Evolutionary conservation across 805 yeast species (phyloP), one percentile per base, ranked within the genome.

Genomic region (Candida tibetensis): DNA sequence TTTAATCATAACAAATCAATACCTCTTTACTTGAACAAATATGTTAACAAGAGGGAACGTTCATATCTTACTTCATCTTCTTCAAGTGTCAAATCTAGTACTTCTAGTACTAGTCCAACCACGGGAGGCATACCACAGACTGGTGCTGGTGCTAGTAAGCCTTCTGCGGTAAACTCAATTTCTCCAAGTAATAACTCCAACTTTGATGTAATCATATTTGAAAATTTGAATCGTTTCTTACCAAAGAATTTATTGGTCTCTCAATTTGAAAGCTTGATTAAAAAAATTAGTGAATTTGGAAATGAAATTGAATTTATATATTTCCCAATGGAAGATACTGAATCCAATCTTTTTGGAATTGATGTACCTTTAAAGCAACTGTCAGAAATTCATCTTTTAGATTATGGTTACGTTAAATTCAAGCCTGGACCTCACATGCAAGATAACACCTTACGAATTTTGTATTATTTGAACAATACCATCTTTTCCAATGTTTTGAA

Each of bases 21-120:
- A 39, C 60, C 64, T 16, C 54, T 76, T 25, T 78, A 74, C 48
- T 72, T 82, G 34, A 80, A 82, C 49, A 79, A 71, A 51, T 87
- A 83, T 55, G 72, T 81, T 32, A 81, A 83, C 33, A 77, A 79
- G 47, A 72, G 74, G 41, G 87, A 82, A 51, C 25, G 32, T 28
- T 21, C 25, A 7, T 25, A 14, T 10, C 23, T 19, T 17, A 19
- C 17, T 17, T 17, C 14, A 2, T 12, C 34, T 8, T 17, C 34
- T 3, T 16, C 13, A 6, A n/a, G 22, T 7, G 34, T 21, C 2
- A 16, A 18, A 8, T 32, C 36, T 5, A 5, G 15, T 25, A 19
- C 31, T 3, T 7, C 23, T 4, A 7, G 10, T 7, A 7, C 21
- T 10, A 19, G 9, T 19, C 31, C 31, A 15, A 14, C 15, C 8